Evolutionary conservation across 129 eudicot species (phyloP), one percentile per base, ranked within the genome.

Genomic region (Flaveria linearis): DNA sequence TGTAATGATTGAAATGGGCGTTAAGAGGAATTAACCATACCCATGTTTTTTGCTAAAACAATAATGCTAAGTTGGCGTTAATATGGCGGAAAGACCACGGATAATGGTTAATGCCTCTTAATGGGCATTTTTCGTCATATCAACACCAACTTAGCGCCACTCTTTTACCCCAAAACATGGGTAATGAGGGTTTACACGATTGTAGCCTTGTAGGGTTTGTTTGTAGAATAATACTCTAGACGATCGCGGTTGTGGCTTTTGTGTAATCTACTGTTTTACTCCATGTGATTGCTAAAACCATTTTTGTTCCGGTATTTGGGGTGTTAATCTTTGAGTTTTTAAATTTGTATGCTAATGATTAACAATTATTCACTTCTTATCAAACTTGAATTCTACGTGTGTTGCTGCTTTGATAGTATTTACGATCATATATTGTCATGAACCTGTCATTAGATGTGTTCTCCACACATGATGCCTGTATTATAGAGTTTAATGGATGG

Each of bases 231-330:
- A 52, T 16, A 71, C 33, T 30, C 53, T 72, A 72, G 76, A n/a
- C 16, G 50, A 72, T 52, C 28, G 47, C 28, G 65, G 76, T 33
- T 71, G 50, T 50, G 57, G 2, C 17, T 28, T 47, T 69, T 62
- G 42, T 46, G 11, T 47, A 7, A 51, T n/a, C 5, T 30, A 4
- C 4, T 30, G 36, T 30, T 30, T 30, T 30, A 30, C 5, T 30
- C 36, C 5, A 30, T 30, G 36, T 30, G 36, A 30, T 30, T 30
- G 36, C 36, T 30, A 30, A 30, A 30, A 30, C 36, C 5, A 30
- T 30, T 4, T 4, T 53, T 55, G 66, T 17, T 64, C 14, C 9
- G 10, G 22, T 39, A 15, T 12, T 63, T 39, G 2, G 36, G 36
- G 5, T 30, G 36, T 3, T 30, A 30, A 30, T 4, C 3, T 26